Conservation (phyloP, 345 rosid genomes). For the Eucalyptus victrix region DNA sequence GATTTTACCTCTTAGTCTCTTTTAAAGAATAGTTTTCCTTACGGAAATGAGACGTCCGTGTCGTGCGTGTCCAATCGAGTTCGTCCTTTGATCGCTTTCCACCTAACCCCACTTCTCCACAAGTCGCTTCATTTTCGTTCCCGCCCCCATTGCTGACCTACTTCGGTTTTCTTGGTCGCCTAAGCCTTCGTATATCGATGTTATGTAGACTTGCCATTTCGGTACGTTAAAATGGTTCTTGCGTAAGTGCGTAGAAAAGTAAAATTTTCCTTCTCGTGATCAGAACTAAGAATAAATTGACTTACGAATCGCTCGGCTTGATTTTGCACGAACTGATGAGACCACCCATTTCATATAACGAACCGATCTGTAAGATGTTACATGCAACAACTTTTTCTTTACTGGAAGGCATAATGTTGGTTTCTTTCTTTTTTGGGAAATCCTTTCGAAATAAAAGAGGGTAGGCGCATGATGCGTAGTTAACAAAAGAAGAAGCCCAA, state of each 20-base stretch:
- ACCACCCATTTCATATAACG: not conserved
- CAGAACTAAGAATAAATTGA: not conserved
- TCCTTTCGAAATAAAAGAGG: not conserved
- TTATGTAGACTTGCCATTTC: not conserved
- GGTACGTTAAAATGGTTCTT: not conserved
- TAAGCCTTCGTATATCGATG: not conserved
- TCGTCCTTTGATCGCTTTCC: not conserved
- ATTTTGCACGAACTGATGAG: not conserved
- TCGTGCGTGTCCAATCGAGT: not conserved
- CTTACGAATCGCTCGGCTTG: not conserved
- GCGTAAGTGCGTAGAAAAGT: not conserved
- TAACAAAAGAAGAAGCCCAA: not conserved
- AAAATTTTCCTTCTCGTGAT: not conserved
- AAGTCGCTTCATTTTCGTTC: not conserved
- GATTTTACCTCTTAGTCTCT: not conserved
- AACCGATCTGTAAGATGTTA: not conserved
- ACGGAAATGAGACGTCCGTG: not conserved
- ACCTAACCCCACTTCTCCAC: not conserved
- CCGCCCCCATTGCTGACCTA: not conserved
- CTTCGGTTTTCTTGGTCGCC: not conserved
- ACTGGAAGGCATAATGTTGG: not conserved
- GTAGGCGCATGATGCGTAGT: rapidly evolving
- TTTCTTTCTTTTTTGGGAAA: not conserved
- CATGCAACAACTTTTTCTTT: too few relatives aligned
- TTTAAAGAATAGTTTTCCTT: not conserved